Percentiles rank a stretch among this genome's conserved stretches.
phyloP scores from a whole-genome alignment of 306 rosid genomes.

The Malus sieversii region DNA sequence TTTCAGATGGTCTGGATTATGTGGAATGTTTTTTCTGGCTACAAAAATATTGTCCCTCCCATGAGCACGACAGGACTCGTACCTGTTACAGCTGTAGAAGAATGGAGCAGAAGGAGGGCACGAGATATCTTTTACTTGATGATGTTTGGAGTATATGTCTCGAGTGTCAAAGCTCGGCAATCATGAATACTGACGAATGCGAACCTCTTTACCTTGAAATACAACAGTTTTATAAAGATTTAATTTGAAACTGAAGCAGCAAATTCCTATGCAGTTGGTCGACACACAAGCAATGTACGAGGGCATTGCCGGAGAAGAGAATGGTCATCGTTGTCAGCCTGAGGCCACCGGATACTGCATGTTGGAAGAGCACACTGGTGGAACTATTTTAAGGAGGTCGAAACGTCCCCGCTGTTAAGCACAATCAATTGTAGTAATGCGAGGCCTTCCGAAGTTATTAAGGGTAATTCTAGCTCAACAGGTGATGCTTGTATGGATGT shows the following conservation, averaged over 20 bases:
- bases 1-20: constrained; percentile 78
- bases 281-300: constrained; percentile 95
- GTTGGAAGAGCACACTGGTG: constrained; percentile 79
- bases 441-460: constrained; percentile 90
- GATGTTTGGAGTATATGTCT: constrained; percentile 29
- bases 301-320: constrained; percentile 96
- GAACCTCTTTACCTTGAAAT: constrained; percentile 95
- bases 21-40: constrained; percentile 93
- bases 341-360: constrained; percentile 97
- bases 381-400: constrained; percentile 73
- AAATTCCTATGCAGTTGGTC: constrained; percentile 94
- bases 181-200: constrained; percentile 59
- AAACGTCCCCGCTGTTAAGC: constrained; percentile 69
- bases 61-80: constrained; percentile 83
- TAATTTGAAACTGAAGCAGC: constrained; percentile 94
- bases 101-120: constrained; percentile 69
- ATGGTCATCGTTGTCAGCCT: constrained; percentile 86
- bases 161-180: too few relatives aligned
- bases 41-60: constrained; percentile 92
- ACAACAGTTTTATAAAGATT: constrained; percentile 91
- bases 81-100: constrained; percentile 96
- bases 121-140: constrained; percentile 69
- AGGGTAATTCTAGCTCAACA: constrained; percentile 93
- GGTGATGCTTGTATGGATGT: constrained; percentile 99
- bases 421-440: constrained; percentile 80